phyloP scores from a whole-genome alignment of 345 rosid species.

The Anacardium occidentale region DNA sequence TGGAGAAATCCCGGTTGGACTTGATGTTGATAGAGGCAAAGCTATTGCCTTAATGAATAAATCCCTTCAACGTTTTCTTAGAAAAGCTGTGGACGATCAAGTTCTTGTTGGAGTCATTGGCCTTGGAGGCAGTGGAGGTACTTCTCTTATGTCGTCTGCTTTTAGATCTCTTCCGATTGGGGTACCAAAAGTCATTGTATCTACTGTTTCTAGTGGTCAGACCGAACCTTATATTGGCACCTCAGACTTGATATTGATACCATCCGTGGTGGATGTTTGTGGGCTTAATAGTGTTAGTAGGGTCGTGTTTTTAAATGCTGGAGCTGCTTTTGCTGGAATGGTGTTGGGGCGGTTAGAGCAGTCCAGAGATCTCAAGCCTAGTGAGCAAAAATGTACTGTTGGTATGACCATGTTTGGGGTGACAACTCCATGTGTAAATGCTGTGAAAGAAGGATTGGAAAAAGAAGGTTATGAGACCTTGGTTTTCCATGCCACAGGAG shows the following conservation, averaged over 20 bases:
- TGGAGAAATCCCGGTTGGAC: conserved; percentile 21
- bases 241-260: conserved; percentile 73
- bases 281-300: conserved; percentile 89
- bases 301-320: conserved; percentile 77
- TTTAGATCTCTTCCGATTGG: conserved; percentile 75
- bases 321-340: conserved; percentile 91
- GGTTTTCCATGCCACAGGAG: conserved; percentile 93
- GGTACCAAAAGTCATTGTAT: conserved; percentile 75
- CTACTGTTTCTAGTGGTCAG: conserved; percentile 89
- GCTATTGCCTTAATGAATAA: conserved; percentile 71
- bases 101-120: conserved; percentile 70
- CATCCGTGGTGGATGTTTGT: conserved; percentile 85
- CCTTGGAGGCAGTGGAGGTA: conserved; percentile 89
- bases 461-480: conserved; percentile 77
- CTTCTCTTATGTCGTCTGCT: conserved; percentile 71
- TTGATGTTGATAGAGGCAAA: conserved; percentile 67
- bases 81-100: conserved; percentile 32
- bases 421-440: conserved; percentile 78
- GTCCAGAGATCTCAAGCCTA: conserved; percentile 11
- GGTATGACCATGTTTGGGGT: conserved; percentile 97
- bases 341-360: conserved; percentile 55
- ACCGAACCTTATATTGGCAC: conserved; percentile 82
- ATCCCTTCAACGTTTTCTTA: conserved; percentile 58
- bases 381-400: conserved; percentile 44
- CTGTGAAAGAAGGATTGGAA: conserved; percentile 59